Evolutionary conservation across 805 yeast species (phyloP), one percentile per base, ranked within the genome.

Genomic region (Sungouiozyma ichnusensis): DNA sequence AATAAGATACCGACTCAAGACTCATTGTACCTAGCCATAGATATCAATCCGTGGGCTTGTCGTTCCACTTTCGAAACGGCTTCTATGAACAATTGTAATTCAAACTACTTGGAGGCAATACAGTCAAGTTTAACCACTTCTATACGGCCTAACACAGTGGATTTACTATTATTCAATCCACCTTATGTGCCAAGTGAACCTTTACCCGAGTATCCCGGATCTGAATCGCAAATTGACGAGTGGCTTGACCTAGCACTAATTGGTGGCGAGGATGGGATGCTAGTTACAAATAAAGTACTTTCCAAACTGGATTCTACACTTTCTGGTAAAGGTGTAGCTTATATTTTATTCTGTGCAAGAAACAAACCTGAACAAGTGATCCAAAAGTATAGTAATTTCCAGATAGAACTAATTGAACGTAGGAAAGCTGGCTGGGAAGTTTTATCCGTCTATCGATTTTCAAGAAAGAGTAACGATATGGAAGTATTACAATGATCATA

Each of bases 391-490:
- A 53, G 57, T 9, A 71, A 71, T 0, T 90, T 95, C 86, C 41
- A 42, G 0, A 75, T 74, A 1, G 64, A 66, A 2, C 50, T 63
- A n/a, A 66, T 85, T 1, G 72, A 77, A 3, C 69, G 70, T 36
- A 69, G 97, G 42, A 85, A 84, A 53, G 95, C 96, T 1, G 97
- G 97, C 0, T 87, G 97, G 96, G 98, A 92, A 62, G 90, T 82
- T 9, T 66, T 92, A 32, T 75, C 85, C 42, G 81, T 90, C 7
- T 77, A 81, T 62, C 70, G 78, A 48, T 85, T 88, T 52, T 55
- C 44, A 4, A 50, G 46, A 36, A 15, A 20, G 19, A 37, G 20
- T 27, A 27, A 9, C 32, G n/a, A 20, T 37, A 37, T 37, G 7
- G 14, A 18, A n/a, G 18, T 19, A 20, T 13, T 17, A 19, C 7